Percentiles rank a stretch among this genome's conserved stretches.
Evolutionary conservation across 2,329 filamentous ascomycete genomes (phyloP).

Genomic region (Teratosphaeria nubilosa): DNA sequence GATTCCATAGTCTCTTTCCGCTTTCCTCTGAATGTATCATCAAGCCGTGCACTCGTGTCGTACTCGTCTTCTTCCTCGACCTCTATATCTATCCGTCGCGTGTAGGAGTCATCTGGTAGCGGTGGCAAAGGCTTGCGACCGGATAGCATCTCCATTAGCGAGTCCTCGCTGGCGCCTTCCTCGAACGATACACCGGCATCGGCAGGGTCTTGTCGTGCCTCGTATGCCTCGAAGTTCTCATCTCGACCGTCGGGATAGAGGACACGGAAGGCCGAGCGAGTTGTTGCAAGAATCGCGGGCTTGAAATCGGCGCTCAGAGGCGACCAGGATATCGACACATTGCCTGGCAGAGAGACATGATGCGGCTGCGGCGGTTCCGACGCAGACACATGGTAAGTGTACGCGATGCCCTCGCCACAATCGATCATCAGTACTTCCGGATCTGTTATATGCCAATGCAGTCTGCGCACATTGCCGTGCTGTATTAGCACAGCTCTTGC

Average conservation of each 20-base stretch:
- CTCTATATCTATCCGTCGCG: slow-evolving; percentile 22
- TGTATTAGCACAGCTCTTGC: slow-evolving; percentile 35
- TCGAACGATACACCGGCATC: slow-evolving; percentile 10
- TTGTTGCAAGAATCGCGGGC: slow-evolving; percentile 26
- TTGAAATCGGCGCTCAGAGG: slow-evolving; percentile 13
- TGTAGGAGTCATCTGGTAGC: slow-evolving; percentile 15
- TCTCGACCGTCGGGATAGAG: slow-evolving; percentile 31
- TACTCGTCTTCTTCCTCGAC: slow-evolving; percentile 18
- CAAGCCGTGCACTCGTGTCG: slow-evolving; percentile 21
- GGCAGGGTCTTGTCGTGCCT: slow-evolving; percentile 15
- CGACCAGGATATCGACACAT: slow-evolving; percentile 13
- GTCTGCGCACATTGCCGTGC: slow-evolving; percentile 32
- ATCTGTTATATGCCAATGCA: slow-evolving; percentile 35
- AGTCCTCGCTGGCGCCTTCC: slow-evolving; percentile 36
- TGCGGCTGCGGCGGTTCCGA: slow-evolving; percentile 13
- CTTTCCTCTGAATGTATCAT: slow-evolving; percentile 37
- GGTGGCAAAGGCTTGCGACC: slow-evolving; percentile 34
- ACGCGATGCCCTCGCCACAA: slow-evolving; percentile 30
- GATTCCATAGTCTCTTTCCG: slow-evolving; percentile 3
- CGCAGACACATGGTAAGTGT: slow-evolving; percentile 27
- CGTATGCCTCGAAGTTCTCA: slow-evolving; percentile 3
- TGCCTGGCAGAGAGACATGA: slow-evolving; percentile 5
- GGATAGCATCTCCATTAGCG: slow-evolving; percentile 38
- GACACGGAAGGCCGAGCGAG: slow-evolving; percentile 29
- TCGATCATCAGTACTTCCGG: slow-evolving; percentile 32